Conservation (phyloP, 1,284 basidiomycete genomes). For the Cystobasidium sp. region DNA sequence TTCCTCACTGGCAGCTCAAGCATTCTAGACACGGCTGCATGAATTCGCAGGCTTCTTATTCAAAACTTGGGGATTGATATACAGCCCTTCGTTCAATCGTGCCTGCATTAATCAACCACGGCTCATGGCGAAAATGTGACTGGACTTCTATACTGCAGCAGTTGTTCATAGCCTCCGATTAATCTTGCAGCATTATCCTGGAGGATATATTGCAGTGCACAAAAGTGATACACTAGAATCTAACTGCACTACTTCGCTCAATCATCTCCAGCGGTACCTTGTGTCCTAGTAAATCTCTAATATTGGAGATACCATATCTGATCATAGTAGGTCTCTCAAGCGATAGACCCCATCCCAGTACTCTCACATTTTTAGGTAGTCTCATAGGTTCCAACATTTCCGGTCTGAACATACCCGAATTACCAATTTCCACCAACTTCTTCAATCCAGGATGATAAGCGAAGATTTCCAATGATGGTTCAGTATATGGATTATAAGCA, state of each 20-base stretch:
- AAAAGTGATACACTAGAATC: conserved; percentile 10
- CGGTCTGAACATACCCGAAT: conserved; percentile 97
- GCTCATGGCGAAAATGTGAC: no score
- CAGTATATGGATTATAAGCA: conserved; percentile 94
- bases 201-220: background rate
- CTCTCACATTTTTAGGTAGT: conserved; percentile 93
- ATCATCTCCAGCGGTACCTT: conserved; percentile 65
- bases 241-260: conserved; percentile 36
- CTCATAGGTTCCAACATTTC: conserved; percentile 99
- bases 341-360: conserved; percentile 95
- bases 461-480: conserved; percentile 99
- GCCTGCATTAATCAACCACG: no score
- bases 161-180: no score
- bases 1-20: no score
- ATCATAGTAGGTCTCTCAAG: conserved; percentile 99
- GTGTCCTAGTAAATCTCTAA: conserved; percentile 94
- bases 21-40: no score
- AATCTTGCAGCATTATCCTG: no score
- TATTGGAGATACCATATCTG: conserved; percentile 89
- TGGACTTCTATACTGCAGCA: no score
- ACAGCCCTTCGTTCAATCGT: no score
- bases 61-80: no score
- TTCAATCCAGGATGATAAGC: conserved; percentile 93
- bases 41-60: no score
- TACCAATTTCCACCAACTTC: conserved; percentile 89